Conservation (phyloP, 2,329 filamentous ascomycete species). For the Penicillium sp. region DNA sequence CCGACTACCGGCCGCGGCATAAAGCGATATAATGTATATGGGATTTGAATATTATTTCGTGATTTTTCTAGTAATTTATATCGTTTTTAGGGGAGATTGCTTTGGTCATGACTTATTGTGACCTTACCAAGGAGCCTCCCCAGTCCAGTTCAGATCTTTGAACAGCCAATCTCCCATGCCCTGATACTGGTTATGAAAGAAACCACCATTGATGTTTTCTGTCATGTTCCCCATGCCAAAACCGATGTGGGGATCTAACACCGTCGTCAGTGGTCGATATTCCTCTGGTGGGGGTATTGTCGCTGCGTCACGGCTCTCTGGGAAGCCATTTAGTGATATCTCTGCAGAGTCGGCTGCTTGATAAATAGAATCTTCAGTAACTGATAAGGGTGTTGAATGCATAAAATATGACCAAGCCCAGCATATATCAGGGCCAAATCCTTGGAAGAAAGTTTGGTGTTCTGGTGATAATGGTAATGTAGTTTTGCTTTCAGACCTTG, state of each 20-base stretch:
- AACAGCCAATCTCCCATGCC: conserved; percentile 36
- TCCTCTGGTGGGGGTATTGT: conserved; percentile 20
- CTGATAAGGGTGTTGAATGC: neutral
- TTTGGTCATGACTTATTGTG: neutral
- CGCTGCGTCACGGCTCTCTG: conserved; percentile 23
- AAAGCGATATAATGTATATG: too few relatives aligned
- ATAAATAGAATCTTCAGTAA: neutral
- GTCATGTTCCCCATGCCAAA: conserved; percentile 14
- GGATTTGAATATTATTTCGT: too few relatives aligned
- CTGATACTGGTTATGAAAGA: conserved; percentile 30
- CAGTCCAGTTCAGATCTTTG: conserved; percentile 31
- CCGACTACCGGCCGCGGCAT: conserved; percentile 11
- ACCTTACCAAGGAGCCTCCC: conserved; percentile 10
- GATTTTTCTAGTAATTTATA: too few relatives aligned
- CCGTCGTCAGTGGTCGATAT: conserved; percentile 28
- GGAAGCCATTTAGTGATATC: neutral
- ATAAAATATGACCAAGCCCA: conserved; percentile 31
- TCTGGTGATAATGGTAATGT: conserved; percentile 19
- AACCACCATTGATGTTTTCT: conserved; percentile 15
- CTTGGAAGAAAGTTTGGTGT: conserved; percentile 28
- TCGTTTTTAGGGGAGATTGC: too few relatives aligned
- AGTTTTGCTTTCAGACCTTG: neutral
- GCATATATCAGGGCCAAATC: conserved; percentile 30
- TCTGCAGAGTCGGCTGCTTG: conserved; percentile 4
- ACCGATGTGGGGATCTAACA: conserved; percentile 25